phyloP scores from a whole-genome alignment of 2,329 filamentous ascomycete species.

The Cladosporium colombiae region DNA sequence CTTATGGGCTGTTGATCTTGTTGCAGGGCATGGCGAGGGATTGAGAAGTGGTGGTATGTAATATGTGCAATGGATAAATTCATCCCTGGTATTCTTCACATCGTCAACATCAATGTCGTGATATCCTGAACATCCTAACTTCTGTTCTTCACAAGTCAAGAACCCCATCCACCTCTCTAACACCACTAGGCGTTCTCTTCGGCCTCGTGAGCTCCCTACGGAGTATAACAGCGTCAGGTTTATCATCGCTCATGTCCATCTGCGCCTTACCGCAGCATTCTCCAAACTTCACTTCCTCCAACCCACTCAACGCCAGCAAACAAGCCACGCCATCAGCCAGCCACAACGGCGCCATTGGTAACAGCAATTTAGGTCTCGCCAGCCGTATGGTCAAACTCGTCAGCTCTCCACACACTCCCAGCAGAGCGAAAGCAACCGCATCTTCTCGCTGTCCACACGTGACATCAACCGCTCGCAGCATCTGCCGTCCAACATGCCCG shows the following conservation, averaged over 20 bases:
- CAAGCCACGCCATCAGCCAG: slow-evolving; percentile 30
- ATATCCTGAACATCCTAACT: background rate
- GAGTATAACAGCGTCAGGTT: slow-evolving; percentile 29
- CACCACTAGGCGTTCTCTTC: slow-evolving; percentile 24
- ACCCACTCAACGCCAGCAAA: slow-evolving; percentile 31
- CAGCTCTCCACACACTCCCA: slow-evolving; percentile 32
- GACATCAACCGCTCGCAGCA: slow-evolving; percentile 30
- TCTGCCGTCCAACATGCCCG: slow-evolving; percentile 30
- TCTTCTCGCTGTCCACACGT: slow-evolving; percentile 33
- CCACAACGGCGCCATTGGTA: slow-evolving; percentile 30
- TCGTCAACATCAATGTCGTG: background rate
- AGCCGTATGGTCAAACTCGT: slow-evolving; percentile 29
- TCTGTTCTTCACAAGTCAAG: slow-evolving; percentile 26
- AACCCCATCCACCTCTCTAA: slow-evolving; percentile 30
- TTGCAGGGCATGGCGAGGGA: slow-evolving; percentile 35
- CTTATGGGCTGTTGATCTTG: slow-evolving; percentile 40
- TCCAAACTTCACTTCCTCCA: slow-evolving; percentile 30
- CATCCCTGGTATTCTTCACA: too few species aligned
- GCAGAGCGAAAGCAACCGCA: slow-evolving; percentile 34
- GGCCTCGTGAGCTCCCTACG: slow-evolving; percentile 29
- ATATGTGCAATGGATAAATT: background rate
- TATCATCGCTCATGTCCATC: slow-evolving; percentile 26
- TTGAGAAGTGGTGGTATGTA: background rate
- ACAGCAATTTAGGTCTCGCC: slow-evolving; percentile 28
- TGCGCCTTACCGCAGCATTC: background rate